phyloP scores from a whole-genome alignment of 306 rosid species.

The Comarum palustre region DNA sequence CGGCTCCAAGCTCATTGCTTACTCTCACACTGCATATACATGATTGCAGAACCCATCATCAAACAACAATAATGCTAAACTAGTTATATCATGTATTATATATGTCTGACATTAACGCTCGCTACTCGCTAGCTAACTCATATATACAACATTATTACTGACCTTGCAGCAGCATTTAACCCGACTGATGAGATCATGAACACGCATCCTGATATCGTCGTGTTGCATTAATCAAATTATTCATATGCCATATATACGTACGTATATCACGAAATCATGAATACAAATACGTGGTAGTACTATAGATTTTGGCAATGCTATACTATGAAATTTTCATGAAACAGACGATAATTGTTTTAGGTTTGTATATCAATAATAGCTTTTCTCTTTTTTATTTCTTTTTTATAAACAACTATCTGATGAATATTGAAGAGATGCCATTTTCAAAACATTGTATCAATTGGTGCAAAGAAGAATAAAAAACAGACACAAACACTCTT shows the following conservation, averaged over 20 bases:
- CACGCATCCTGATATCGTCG: slow-evolving; percentile 60
- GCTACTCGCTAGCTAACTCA: background rate
- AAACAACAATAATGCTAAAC: background rate
- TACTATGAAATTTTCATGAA: no score
- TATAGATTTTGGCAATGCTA: background rate
- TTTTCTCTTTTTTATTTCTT: no score
- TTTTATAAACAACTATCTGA: no score
- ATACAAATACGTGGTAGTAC: background rate
- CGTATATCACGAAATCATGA: background rate
- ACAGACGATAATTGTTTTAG: no score
- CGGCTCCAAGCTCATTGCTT: slow-evolving; percentile 74
- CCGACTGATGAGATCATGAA: slow-evolving; percentile 82
- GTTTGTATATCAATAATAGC: no score
- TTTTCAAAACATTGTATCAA: background rate
- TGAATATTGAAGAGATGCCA: background rate
- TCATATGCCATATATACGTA: background rate
- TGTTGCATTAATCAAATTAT: slow-evolving; percentile 37
- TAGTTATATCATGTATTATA: background rate
- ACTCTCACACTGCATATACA: slow-evolving; percentile 64
- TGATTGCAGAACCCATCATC: background rate
- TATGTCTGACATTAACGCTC: background rate
- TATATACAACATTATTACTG: background rate
- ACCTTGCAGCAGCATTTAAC: slow-evolving; percentile 88
- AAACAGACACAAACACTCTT: background rate
- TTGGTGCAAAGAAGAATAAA: background rate